Evolutionary conservation across 371 early-diverging fungal genomes (phyloP), one percentile per base, ranked within the genome.

Genomic region (Dentiscutata heterogama): DNA sequence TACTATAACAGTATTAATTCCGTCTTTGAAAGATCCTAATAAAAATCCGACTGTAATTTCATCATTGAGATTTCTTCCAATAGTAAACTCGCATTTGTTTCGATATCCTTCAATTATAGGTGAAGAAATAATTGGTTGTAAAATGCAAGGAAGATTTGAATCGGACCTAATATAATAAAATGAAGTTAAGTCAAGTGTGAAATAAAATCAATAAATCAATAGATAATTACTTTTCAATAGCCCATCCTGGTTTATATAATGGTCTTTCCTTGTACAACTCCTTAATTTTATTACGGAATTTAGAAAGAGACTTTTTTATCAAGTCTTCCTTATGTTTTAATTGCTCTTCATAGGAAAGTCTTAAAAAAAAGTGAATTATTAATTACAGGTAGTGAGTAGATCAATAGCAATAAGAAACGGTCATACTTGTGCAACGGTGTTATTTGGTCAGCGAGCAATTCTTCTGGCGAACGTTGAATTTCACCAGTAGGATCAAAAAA

Each of bases 41-140:
- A 92, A 82, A 84, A 97, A 97, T 0, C 97, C 97, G 50, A 95
- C 92, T 0, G 89, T 85, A 13, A 80, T 81, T 71, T 92, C 83
- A 6, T 91, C 92, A 0, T 93, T 87, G 13, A 86, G 67, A 81
- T 94, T 87, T 54, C 79, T 79, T 16, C 97, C 97, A 72, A 95
- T 89, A 0, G 94, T 89, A 79, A 95, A 96, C 82, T 97, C 96
- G 84, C 94, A 94, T 84, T 96, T 96, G 80, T 89, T 95, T 35
- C 96, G 90, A 85, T 96, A 96, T 2, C 91, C 92, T 50, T 89
- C 83, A 3, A 83, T 35, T 7, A 86, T 82, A 20, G 97, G 97
- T 16, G 96, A 95, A 2, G 90, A 87, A 46, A 94, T 87, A 1
- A 87, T 85, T 16, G 88, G 88, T 27, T 85, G 70, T 0, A 92